Percentiles rank a stretch among this genome's conserved stretches.
Conservation (phyloP, 1,284 basidiomycete species). For the Dichomitus squalens region DNA sequence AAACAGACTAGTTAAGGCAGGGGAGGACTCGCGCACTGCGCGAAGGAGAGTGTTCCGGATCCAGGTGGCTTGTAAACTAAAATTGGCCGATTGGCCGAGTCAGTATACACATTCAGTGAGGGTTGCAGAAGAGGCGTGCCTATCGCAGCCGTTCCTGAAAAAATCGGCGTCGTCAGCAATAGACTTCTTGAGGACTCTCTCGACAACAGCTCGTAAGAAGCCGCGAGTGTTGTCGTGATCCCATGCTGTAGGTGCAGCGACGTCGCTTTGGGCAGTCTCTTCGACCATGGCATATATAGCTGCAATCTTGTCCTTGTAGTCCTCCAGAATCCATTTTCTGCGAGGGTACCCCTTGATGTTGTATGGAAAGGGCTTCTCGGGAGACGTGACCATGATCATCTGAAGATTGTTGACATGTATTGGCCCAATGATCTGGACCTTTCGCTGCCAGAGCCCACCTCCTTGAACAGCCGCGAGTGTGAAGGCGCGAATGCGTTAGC, state of each 20-base stretch:
- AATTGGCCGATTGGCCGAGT: too few relatives aligned
- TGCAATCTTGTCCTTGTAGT: slow-evolving; percentile 39
- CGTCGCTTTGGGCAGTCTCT: slow-evolving; percentile 29
- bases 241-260: slow-evolving; percentile 35
- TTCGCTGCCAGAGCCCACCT: slow-evolving; percentile 16
- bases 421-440: neutral
- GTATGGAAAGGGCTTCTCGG: slow-evolving; percentile 37
- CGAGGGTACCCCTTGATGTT: slow-evolving; percentile 39
- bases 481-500: slow-evolving; percentile 43
- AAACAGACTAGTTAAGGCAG: slow-evolving; percentile 26
- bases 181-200: slow-evolving; percentile 26
- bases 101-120: too few relatives aligned
- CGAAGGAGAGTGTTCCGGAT: slow-evolving; percentile 42
- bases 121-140: too few relatives aligned
- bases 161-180: slow-evolving; percentile 38
- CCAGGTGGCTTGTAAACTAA: slow-evolving; percentile 43
- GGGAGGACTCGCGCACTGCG: slow-evolving; percentile 33
- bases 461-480: slow-evolving; percentile 44
- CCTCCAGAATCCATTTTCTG: slow-evolving; percentile 34
- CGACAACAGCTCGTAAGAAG: slow-evolving; percentile 33
- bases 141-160: slow-evolving; percentile 43
- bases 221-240: slow-evolving; percentile 19
- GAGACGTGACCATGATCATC: slow-evolving; percentile 39
- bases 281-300: slow-evolving; percentile 36
- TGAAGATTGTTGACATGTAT: slow-evolving; percentile 8